phyloP scores from a whole-genome alignment of 768 basidiomycete species.

The Suillus weaverae region DNA sequence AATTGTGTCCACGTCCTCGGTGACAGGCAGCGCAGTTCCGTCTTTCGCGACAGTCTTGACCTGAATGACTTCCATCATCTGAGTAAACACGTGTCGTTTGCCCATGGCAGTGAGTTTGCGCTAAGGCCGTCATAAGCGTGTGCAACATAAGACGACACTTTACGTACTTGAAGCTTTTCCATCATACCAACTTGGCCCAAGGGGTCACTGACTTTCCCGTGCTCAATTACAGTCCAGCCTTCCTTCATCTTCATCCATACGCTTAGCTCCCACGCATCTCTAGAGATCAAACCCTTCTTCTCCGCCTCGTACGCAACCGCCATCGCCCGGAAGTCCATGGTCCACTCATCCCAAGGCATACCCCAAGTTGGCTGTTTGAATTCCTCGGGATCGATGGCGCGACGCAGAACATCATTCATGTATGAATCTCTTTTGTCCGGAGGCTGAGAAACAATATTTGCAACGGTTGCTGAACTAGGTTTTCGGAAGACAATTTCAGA shows the following conservation, averaged over 20 bases:
- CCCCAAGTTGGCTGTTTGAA: constrained; percentile 25
- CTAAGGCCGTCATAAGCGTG: constrained; percentile 14
- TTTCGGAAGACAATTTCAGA: constrained; percentile 32
- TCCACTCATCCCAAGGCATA: constrained; percentile 36
- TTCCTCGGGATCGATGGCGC: constrained; percentile 30
- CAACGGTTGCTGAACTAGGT: constrained; percentile 27
- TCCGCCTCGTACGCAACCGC: constrained; percentile 22
- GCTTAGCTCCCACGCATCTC: constrained; percentile 30
- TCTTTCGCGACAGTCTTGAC: constrained; percentile 29
- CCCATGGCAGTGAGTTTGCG: constrained; percentile 30
- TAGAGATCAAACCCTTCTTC: constrained; percentile 20
- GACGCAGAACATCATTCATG: constrained; percentile 27
- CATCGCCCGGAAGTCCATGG: constrained; percentile 32
- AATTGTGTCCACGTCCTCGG: constrained; percentile 32
- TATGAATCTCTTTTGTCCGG: constrained; percentile 28
- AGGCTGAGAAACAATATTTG: constrained; percentile 23
- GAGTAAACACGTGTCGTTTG: constrained; percentile 30
- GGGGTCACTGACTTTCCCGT: constrained; percentile 23
- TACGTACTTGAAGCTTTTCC: constrained; percentile 29
- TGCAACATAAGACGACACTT: not conserved
- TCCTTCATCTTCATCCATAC: constrained; percentile 34
- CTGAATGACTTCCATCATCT: constrained; percentile 35
- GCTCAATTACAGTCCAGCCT: constrained; percentile 30
- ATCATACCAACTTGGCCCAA: constrained; percentile 27
- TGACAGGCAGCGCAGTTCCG: constrained; percentile 23